Base-by-base conservation (phyloP, 1,139 yeast genomes). In the Pichia sp. region DNA sequence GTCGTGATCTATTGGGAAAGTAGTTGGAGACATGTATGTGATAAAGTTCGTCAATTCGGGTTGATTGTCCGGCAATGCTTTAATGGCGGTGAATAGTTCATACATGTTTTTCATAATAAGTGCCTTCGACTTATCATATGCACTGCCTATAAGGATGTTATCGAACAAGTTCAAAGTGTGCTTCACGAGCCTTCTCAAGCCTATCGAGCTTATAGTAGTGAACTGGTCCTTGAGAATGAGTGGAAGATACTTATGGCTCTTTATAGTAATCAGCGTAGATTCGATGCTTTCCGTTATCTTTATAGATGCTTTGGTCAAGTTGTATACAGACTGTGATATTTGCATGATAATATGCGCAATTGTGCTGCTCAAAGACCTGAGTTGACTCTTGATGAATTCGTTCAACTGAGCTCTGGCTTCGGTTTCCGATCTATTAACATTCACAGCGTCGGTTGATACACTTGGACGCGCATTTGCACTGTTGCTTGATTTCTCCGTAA, bases 111-210 rank as follows among this genome's bases (percentile, higher is more conserved):
- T 72, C 30, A 80, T 65, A 29, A 85, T 63, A 30, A 80, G 62
- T 22, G 78, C 67, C 50, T 75, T 73, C 12, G 86, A 70, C 48
- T 77, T 77, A 33, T 73, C 70, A 56, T 76, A 78, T 3, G 76
- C 91, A 18, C 74, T 77, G 30, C 74, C 76, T 27, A 66, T 58
- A 33, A 85, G 65, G 32, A 81, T 58, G 50, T 81, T 81, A 56
- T 86, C 96, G 43, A 77, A 63, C 45, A 83, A 69, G 52, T 81
- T 76, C 22, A 85, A 64, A 27, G 75, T 73, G 6, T 73, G 66
- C 47, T 78, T 80, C 50, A 85, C 59, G 20, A 84, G 63, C 38
- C 64, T 69, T 34, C 82, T 61, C 33, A 81, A 56, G 27, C 59
- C 59, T 4, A 44, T 32, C n/a, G 64, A 56, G 14, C 55, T 55